Base-by-base conservation (phyloP, 2,329 filamentous ascomycete genomes). In the Saccharata proteae region DNA sequence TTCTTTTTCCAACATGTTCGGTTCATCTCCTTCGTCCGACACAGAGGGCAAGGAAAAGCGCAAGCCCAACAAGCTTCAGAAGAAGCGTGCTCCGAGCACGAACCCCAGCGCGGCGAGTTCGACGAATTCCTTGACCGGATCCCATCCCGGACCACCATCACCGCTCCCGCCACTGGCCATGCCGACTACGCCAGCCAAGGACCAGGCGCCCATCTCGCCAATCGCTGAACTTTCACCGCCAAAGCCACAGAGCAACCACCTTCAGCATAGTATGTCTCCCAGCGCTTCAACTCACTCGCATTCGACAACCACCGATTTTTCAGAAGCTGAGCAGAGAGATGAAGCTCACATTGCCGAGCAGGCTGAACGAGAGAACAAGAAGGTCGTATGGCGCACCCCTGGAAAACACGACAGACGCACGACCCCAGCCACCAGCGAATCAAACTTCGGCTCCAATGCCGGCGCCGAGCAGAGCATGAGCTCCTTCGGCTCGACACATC, bases 31-130 rank as follows among this genome's bases (percentile, higher is more conserved):
- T 72, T 63, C 45, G 60, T 92, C 21, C 80, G 70, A 73, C 24
- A 67, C 59, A 3, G 55, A 62, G 21, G 77, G 77, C 39, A 76
- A 70, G 44, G 55, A 62, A n/a, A 49, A 48, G 6, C 72, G 81
- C 26, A 79, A 78, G 49, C 83, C 85, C 0, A 94, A 93, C 48
- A 93, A 94, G 56, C 62, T 98, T 30, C 80, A 79, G 54, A 96
- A 96, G 64, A 93, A 83, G 56, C 69, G 77, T n/a, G 63, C 80
- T 34, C 77, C 81, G 0, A 77, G 75, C 24, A 83, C 81, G 14
- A 86, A 84, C 43, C 78, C 77, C 13, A 94, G 88, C 50, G 86
- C 88, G 0, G 85, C 93, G 41, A 94, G 86, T 49, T 96, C 90
- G 11, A 80, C 73, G 5, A 73, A 80, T 11, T 94, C 86, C 6